Evolutionary conservation across 2,329 filamentous ascomycete species (phyloP).

Genomic region (Albifimbria verrucaria): DNA sequence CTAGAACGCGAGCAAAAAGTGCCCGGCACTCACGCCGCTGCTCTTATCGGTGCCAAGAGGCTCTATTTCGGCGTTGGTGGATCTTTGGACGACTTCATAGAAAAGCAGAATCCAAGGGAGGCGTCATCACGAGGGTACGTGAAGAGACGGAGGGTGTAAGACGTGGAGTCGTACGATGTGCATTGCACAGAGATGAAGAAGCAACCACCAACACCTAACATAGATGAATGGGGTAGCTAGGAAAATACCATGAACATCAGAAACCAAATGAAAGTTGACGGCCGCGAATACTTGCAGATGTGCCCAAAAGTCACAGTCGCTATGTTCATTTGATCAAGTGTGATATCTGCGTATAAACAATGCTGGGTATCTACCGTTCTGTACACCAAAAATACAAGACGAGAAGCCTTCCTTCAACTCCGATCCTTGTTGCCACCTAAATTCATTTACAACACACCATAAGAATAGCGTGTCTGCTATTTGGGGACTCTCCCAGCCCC

Average conservation of each 20-base stretch:
- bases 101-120: conserved; percentile 47
- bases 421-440: not conserved
- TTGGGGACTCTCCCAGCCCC: too few relatives aligned
- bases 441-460: conserved; percentile 2
- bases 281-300: too few relatives aligned
- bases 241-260: not conserved
- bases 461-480: too few relatives aligned
- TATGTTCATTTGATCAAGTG: too few relatives aligned
- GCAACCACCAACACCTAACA: not conserved
- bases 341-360: conserved; percentile 5
- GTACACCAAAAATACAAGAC: not conserved
- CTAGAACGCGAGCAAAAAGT: conserved; percentile 41
- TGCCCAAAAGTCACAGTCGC: too few relatives aligned
- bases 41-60: conserved; percentile 71
- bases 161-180: conserved; percentile 56
- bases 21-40: conserved; percentile 46
- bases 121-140: conserved; percentile 45
- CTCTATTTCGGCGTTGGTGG: conserved; percentile 85
- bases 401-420: not conserved
- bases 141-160: conserved; percentile 61
- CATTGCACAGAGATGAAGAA: conserved; percentile 22
- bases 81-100: conserved; percentile 71
- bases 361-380: conserved; percentile 12
- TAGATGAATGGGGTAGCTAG: not conserved
- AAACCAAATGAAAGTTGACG: not conserved